Percentiles rank a stretch among this genome's conserved stretches.
phyloP scores from a whole-genome alignment of 768 basidiomycete species.

The Mycena galericulata region DNA sequence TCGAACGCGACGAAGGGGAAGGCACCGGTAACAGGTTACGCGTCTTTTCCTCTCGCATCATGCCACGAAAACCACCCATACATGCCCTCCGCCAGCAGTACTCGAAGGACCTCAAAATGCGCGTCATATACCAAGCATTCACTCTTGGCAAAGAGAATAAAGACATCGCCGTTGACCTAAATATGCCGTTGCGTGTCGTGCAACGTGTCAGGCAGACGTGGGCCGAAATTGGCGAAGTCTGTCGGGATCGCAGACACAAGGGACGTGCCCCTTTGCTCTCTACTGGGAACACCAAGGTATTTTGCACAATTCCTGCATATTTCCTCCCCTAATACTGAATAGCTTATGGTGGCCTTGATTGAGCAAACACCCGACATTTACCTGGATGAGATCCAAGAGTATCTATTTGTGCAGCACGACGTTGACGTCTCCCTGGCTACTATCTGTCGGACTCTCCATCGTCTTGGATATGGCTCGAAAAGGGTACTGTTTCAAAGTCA shows the following conservation, averaged over 20 bases:
- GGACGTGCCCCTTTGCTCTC: not conserved
- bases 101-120: not conserved
- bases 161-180: constrained; percentile 20
- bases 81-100: not conserved
- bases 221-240: constrained; percentile 21
- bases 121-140: not conserved
- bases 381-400: constrained; percentile 1
- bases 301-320: not conserved
- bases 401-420: not conserved
- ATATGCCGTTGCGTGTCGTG: constrained; percentile 28
- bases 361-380: constrained; percentile 5
- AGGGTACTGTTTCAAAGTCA: not conserved
- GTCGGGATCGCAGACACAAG: constrained; percentile 11
- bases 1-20: constrained; percentile 11
- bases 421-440: not conserved
- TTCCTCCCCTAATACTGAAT: not conserved
- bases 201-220: constrained; percentile 21
- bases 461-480: constrained; percentile 2
- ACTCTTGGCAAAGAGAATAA: not conserved
- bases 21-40: not conserved
- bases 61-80: not conserved
- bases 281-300: not conserved
- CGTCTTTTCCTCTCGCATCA: not conserved
- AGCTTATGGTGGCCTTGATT: not conserved
- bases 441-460: not conserved